These are phyloP conservation scores for Emergomyces orientalis DNA, from an alignment of 2,329 filamentous ascomycete species.

Conservation along the genomic window DNA sequence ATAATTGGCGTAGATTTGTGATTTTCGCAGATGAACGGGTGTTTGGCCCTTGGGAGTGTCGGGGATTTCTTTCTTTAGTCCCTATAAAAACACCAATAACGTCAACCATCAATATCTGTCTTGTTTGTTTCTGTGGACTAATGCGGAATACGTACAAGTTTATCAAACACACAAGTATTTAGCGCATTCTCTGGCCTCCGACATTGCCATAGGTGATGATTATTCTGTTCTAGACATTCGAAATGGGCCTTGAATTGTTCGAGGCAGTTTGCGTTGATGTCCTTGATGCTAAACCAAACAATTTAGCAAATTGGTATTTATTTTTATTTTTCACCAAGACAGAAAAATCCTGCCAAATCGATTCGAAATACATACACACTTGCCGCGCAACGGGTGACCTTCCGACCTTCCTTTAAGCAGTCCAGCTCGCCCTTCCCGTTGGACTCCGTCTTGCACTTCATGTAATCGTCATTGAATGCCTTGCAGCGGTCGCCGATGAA, in stretches of 20 bases:
- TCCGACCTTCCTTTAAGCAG: constrained; percentile 90
- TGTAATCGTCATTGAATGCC: constrained; percentile 96
- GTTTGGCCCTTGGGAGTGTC: constrained; percentile 59
- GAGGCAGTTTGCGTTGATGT: constrained; percentile 92
- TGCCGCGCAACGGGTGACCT: constrained; percentile 90
- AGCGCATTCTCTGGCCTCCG: constrained; percentile 76
- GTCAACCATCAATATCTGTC: neutral
- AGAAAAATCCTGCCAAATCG: neutral
- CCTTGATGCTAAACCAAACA: constrained; percentile 58
- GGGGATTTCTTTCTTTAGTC: constrained; percentile 72
- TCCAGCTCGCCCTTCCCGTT: constrained; percentile 85
- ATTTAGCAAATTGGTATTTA: neutral
- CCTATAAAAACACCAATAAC: constrained; percentile 40
- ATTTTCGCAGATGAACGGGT: constrained; percentile 63
- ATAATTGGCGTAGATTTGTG: constrained; percentile 37
- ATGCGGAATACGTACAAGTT: constrained; percentile 58
- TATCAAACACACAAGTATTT: constrained; percentile 93
- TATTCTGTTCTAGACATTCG: constrained; percentile 93
- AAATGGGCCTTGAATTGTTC: constrained; percentile 87
- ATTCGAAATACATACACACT: constrained; percentile 67
- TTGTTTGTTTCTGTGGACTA: neutral
- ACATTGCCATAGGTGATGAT: constrained; percentile 97
- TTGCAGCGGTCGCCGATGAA: constrained; percentile 96
- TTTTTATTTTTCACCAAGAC: neutral
- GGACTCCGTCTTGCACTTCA: constrained; percentile 97